A percentile compares a stretch with the other conserved stretches of the same genome.
These are phyloP conservation scores for Pholiota adiposa DNA, from an alignment of 1,284 basidiomycete species.

Conservation along the genomic window DNA sequence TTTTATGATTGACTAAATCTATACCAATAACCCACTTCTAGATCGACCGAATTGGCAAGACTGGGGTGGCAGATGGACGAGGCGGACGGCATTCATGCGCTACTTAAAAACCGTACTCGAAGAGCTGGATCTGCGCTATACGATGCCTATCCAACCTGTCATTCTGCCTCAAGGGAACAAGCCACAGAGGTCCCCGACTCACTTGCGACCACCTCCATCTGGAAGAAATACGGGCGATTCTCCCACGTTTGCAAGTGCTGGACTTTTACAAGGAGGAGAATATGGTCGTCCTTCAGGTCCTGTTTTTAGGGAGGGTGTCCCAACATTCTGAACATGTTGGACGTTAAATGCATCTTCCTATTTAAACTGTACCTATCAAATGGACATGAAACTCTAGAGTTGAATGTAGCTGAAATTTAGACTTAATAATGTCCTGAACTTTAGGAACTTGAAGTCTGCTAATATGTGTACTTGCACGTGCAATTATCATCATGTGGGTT, in stretches of 20 bases:
- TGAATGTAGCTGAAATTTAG: not conserved
- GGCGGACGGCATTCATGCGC: constrained; percentile 75
- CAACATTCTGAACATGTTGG: constrained; percentile 7
- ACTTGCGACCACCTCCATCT: constrained; percentile 19
- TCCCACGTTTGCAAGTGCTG: constrained; percentile 20
- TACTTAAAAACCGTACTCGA: constrained; percentile 71
- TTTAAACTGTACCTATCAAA: not conserved
- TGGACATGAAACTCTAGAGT: not conserved
- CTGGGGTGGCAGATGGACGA: constrained; percentile 80
- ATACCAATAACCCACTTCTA: constrained; percentile 27
- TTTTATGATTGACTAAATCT: not conserved
- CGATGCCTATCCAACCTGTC: constrained; percentile 73
- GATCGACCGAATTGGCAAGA: constrained; percentile 87
- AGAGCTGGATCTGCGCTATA: constrained; percentile 73
- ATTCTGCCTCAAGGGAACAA: constrained; percentile 45
- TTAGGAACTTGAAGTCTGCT: too few relatives aligned
- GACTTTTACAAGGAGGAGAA: constrained; percentile 22
- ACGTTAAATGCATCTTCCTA: too few relatives aligned
- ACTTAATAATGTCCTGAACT: too few relatives aligned
- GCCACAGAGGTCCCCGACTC: not conserved
- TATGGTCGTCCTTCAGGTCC: constrained; percentile 20
- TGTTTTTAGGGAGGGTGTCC: constrained; percentile 16
- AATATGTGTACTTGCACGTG: too few relatives aligned
- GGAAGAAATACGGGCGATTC: constrained; percentile 9
- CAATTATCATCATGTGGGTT: too few relatives aligned